Conservation (phyloP, 2,329 filamentous ascomycete genomes). For the Alternaria hordeiaustralica region DNA sequence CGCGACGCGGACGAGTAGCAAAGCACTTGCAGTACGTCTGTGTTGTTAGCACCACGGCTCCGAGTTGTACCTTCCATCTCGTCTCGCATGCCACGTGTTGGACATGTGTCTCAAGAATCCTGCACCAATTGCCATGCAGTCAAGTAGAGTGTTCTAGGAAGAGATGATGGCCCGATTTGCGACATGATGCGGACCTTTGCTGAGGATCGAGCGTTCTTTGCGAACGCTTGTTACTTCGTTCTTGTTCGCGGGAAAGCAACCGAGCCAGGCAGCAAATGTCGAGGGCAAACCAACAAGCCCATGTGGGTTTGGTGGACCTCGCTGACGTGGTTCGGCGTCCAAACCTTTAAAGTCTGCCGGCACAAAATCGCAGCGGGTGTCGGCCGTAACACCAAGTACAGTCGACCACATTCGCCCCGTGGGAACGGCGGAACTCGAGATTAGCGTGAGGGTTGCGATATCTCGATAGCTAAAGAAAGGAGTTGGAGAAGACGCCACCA, state of each 20-base stretch:
- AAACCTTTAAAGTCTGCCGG: not conserved
- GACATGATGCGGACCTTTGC: not conserved
- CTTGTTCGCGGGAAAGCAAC: not conserved
- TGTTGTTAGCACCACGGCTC: not conserved
- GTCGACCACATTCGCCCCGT: not conserved
- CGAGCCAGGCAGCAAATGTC: not conserved
- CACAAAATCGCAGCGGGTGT: not conserved
- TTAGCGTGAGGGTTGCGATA: conserved; percentile 22
- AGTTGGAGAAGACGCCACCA: conserved; percentile 17
- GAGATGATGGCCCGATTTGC: not conserved
- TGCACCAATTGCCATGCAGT: not conserved
- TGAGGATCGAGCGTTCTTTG: not conserved
- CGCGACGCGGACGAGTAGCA: not conserved
- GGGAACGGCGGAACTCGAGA: conserved; percentile 22
- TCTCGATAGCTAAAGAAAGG: conserved; percentile 23
- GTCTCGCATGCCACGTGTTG: not conserved
- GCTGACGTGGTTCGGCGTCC: not conserved
- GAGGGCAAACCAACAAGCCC: not conserved
- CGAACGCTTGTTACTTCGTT: not conserved
- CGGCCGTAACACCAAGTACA: not conserved
- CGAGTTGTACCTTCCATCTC: not conserved
- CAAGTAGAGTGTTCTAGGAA: not conserved
- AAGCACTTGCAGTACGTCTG: not conserved
- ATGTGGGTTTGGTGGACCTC: not conserved
- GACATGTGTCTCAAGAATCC: not conserved